These are phyloP conservation scores for Kwoniella bestiolae DNA, from an alignment of 768 basidiomycete species.

Conservation along the genomic window DNA sequence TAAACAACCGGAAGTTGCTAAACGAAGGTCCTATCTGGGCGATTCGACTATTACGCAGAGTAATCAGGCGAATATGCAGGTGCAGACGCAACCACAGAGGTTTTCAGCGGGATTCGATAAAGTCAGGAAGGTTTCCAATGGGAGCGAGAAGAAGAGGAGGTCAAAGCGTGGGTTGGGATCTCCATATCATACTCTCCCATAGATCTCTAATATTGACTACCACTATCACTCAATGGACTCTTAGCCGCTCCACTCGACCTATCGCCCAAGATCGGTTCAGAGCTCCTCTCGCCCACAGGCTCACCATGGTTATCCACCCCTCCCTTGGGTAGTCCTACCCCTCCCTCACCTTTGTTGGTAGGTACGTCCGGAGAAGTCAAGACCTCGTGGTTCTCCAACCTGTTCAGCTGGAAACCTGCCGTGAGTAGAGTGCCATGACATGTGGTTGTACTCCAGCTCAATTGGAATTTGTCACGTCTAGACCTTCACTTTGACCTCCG, in stretches of 20 bases:
- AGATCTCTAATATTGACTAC: neutral
- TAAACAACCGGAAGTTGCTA: constrained; percentile 21
- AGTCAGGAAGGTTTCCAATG: constrained; percentile 16
- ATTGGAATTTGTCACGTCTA: constrained; percentile 11
- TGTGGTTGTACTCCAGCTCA: no score
- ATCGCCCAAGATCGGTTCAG: constrained; percentile 31
- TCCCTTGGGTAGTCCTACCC: constrained; percentile 23
- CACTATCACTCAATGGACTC: no score
- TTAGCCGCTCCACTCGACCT: constrained; percentile 44
- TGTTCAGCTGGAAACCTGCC: constrained; percentile 79
- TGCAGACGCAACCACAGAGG: constrained; percentile 18
- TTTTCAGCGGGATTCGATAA: constrained; percentile 19
- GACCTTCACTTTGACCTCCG: constrained; percentile 58
- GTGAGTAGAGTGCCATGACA: constrained; percentile 35
- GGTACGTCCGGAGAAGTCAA: constrained; percentile 58
- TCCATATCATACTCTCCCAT: neutral
- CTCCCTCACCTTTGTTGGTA: constrained; percentile 37
- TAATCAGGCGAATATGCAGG: neutral
- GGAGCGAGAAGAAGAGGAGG: constrained; percentile 32
- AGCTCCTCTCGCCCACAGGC: constrained; percentile 34
- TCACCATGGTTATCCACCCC: constrained; percentile 37
- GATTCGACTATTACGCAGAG: constrained; percentile 34
- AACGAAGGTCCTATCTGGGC: constrained; percentile 38
- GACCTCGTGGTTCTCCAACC: constrained; percentile 79
- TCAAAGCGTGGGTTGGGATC: constrained; percentile 40